Base-by-base conservation (phyloP, 2,329 filamentous ascomycete species). In the Trichoderma hamatum region DNA sequence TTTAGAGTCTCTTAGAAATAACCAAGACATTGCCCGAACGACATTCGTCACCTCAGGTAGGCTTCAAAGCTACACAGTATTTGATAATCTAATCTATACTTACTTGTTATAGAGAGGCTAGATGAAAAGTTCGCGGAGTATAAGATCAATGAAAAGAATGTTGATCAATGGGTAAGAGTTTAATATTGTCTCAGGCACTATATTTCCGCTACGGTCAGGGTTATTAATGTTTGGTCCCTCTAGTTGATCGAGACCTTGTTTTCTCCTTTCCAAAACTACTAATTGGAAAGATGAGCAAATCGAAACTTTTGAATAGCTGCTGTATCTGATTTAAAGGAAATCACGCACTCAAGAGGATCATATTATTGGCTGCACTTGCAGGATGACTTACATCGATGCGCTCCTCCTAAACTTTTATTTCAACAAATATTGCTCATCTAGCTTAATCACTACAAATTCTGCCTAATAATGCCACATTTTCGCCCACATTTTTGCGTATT, bases 201-300 rank as follows among this genome's bases (percentile, higher is more conserved):
- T 19, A 26, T 9, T 30, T 9, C 10, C 21, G 4, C 14, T 10
- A 3, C 10, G 32, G 2, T 49, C 11, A 1, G 49, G 49, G 3
- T 32, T 10, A 1, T 13, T 61, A 32, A 61, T 16, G 30, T 61
- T 5, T 28, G 13, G 3, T 11, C 16, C n/a, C 19, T 21, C 39
- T 32, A 61, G 58, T 43, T 61, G 39, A n/a, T 61, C 6, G 39
- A 61, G 19, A 49, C 58, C 14, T 49, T 61, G n/a, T 49, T 61
- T 26, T 24, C 58, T 16, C 58, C 58, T 21, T 61, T 61, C 11
- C 58, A 21, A 14, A 49, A 61, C 4, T 46, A 54, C 21, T 54
- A 54, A 26, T 36, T 36, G 13, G 13, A 36, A 16, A 14, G 13
- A 16, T 14, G 16, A 16, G 5, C 3, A 16, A 14, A 36, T 14